Evolutionary conservation across 169 alveolate genomes (phyloP).

Genomic region (Babesia ovis): DNA sequence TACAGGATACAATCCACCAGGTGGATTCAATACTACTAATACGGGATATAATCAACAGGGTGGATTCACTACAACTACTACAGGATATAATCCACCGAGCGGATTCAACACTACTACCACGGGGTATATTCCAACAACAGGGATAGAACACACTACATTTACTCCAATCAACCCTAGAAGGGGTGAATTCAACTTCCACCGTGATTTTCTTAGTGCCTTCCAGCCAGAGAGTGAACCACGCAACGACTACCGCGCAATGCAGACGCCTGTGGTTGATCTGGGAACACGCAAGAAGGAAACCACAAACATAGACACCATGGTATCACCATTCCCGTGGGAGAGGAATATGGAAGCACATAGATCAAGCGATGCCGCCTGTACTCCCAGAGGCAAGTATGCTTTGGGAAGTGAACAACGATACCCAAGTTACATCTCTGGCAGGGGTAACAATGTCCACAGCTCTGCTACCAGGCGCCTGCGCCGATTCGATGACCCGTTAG

Average conservation of each 20-base stretch:
- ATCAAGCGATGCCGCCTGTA: not conserved
- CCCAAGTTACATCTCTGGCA: conserved; percentile 29
- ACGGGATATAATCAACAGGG: not conserved
- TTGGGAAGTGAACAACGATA: conserved; percentile 7
- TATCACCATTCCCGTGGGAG: conserved; percentile 66
- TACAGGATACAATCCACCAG: no score
- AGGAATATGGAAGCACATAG: conserved; percentile 5
- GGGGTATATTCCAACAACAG: not conserved
- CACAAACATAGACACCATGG: conserved; percentile 25
- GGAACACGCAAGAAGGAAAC: not conserved
- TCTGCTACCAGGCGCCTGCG: not conserved
- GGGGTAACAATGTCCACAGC: not conserved
- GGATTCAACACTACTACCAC: not conserved
- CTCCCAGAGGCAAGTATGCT: not conserved
- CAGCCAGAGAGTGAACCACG: conserved; percentile 52
- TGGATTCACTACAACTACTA: not conserved
- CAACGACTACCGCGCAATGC: conserved; percentile 54
- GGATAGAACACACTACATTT: not conserved
- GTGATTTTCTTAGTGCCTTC: conserved; percentile 58
- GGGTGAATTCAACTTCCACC: conserved; percentile 17
- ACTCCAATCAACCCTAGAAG: not conserved
- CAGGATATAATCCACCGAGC: not conserved
- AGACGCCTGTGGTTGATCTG: conserved; percentile 50
- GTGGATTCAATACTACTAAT: not conserved
- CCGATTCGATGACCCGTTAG: not conserved